Percentiles rank a stretch among this genome's conserved stretches.
phyloP scores from a whole-genome alignment of 2,329 filamentous ascomycete species.

The Fusarium anthophilum region DNA sequence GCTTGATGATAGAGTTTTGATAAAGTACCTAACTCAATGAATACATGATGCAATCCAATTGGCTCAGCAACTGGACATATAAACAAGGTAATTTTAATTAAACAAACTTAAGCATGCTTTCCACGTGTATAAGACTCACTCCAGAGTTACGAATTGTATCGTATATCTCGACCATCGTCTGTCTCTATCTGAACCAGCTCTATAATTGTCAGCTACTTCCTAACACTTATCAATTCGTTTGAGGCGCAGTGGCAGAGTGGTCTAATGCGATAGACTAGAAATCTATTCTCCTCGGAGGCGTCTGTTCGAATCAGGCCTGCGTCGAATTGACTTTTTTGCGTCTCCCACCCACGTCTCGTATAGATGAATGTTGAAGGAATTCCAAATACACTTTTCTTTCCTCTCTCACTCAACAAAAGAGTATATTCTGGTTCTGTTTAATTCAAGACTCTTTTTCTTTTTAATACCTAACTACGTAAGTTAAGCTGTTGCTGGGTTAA shows the following conservation, averaged over 20 bases:
- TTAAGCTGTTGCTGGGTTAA: neutral
- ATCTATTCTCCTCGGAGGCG: conserved; percentile 43
- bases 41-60: neutral
- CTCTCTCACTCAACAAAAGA: too few species aligned
- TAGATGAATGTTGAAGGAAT: neutral
- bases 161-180: neutral
- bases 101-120: neutral
- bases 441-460: too few species aligned
- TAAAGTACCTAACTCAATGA: neutral
- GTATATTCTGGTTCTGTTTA: too few species aligned
- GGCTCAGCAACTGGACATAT: neutral
- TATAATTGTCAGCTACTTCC: fast-evolving
- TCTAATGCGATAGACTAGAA: conserved; percentile 45
- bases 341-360: fast-evolving
- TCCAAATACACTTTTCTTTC: neutral
- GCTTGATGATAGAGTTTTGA: neutral
- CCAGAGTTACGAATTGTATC: neutral
- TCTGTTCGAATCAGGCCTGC: conserved; percentile 44
- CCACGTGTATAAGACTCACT: too few species aligned
- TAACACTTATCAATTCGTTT: neutral
- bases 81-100: neutral
- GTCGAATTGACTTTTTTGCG: conserved; percentile 32
- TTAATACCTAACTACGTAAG: neutral
- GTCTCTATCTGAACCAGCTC: fast-evolving
- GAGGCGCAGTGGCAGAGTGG: conserved; percentile 43